phyloP scores from a whole-genome alignment of 2,329 filamentous ascomycete genomes.

The Catunica adiposa region DNA sequence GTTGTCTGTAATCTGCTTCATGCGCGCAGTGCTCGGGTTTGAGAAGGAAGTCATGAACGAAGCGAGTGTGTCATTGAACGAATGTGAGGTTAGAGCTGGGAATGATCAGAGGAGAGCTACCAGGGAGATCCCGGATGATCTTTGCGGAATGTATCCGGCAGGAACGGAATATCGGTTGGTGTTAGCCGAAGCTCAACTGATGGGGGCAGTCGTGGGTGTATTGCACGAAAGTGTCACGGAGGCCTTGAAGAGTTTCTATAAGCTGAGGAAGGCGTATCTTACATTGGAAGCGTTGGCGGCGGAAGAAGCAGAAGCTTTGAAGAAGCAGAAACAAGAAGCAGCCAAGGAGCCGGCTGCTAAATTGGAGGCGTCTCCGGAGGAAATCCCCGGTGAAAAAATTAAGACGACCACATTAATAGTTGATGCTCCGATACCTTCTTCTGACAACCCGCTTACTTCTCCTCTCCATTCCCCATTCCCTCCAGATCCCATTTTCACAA shows the following conservation, averaged over 20 bases:
- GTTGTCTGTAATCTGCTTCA: slow-evolving; percentile 64
- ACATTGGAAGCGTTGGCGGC: slow-evolving; percentile 66
- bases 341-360: slow-evolving; percentile 1
- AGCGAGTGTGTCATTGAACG: slow-evolving; percentile 53
- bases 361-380: slow-evolving; percentile 17
- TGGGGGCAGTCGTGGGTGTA: slow-evolving; percentile 75
- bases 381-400: slow-evolving; percentile 19
- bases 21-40: slow-evolving; percentile 73
- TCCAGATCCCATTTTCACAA: slow-evolving; percentile 18
- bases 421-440: slow-evolving; percentile 15
- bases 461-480: background rate
- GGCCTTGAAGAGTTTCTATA: slow-evolving; percentile 81
- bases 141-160: slow-evolving; percentile 48
- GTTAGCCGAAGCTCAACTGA: slow-evolving; percentile 71
- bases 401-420: slow-evolving; percentile 17
- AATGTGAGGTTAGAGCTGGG: slow-evolving; percentile 62
- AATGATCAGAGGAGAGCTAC: slow-evolving; percentile 61
- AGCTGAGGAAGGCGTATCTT: slow-evolving; percentile 73
- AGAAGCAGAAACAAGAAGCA: slow-evolving; percentile 11
- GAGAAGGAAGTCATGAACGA: slow-evolving; percentile 84
- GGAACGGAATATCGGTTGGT: slow-evolving; percentile 79
- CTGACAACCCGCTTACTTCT: slow-evolving; percentile 15
- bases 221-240: slow-evolving; percentile 88
- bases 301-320: slow-evolving; percentile 43
- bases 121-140: slow-evolving; percentile 33